Conservation (phyloP, 2,329 filamentous ascomycete genomes). For the Xylaria sp. region DNA sequence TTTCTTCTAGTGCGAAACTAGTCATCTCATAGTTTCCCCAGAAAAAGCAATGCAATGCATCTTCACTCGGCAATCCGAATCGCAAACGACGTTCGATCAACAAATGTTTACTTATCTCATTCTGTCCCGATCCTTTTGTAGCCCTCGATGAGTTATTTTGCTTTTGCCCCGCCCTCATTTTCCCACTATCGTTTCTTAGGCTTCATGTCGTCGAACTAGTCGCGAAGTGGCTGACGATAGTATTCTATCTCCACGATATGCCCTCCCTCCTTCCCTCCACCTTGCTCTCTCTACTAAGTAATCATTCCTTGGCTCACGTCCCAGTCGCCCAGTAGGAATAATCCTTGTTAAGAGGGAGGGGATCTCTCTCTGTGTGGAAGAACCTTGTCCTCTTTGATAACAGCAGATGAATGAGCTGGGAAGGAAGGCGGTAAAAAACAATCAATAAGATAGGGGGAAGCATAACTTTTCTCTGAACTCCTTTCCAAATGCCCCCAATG, state of each 20-base stretch:
- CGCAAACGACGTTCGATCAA: constrained; percentile 24
- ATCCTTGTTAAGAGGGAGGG: constrained; percentile 3
- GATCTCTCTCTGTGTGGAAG: background rate
- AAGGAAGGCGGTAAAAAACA: constrained; percentile 10
- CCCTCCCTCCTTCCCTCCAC: constrained; percentile 10
- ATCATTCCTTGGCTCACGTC: background rate
- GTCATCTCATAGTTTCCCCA: constrained; percentile 26
- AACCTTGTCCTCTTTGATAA: constrained; percentile 8
- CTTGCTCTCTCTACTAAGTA: constrained; percentile 15
- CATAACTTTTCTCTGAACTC: constrained; percentile 35
- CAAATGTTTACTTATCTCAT: constrained; percentile 29
- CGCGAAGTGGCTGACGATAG: constrained; percentile 20
- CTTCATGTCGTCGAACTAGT: constrained; percentile 24
- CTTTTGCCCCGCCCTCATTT: constrained; percentile 32
- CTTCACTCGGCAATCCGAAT: constrained; percentile 24
- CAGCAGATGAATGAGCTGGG: background rate
- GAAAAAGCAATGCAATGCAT: constrained; percentile 32
- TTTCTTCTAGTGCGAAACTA: constrained; percentile 28
- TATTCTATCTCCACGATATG: constrained; percentile 23
- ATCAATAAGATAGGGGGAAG: constrained; percentile 23
- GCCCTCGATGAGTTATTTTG: constrained; percentile 31
- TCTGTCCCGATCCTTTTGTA: constrained; percentile 26
- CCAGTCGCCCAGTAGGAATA: constrained; percentile 11
- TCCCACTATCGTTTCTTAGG: constrained; percentile 17
- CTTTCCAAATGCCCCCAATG: constrained; percentile 31